Conservation (phyloP, 768 basidiomycete species). For the Royoungia palumana region DNA sequence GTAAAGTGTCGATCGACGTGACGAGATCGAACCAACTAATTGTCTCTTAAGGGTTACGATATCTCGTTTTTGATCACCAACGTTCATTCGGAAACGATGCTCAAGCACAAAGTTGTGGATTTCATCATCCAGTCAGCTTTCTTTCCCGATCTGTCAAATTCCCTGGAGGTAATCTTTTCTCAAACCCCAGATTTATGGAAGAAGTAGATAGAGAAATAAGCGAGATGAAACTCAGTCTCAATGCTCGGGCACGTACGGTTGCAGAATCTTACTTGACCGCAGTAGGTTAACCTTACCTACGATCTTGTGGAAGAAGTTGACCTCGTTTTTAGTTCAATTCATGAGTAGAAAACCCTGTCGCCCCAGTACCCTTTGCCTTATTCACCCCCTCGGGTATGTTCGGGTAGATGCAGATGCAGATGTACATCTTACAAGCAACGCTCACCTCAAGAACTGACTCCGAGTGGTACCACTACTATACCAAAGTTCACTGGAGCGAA, state of each 20-base stretch:
- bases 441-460: constrained; percentile 4
- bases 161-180: neutral
- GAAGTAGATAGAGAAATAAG: constrained; percentile 99
- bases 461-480: constrained; percentile 19
- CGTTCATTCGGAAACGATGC: constrained; percentile 94
- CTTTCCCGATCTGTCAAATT: constrained; percentile 2
- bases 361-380: constrained; percentile 10
- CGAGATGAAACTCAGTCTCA: constrained; percentile 97
- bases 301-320: constrained; percentile 3
- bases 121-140: constrained; percentile 92
- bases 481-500: constrained; percentile 1
- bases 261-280: constrained; percentile 94
- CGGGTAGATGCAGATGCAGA: constrained; percentile 18
- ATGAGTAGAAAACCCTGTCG: constrained; percentile 9
- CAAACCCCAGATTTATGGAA: constrained; percentile 80
- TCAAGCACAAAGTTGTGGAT: constrained; percentile 99
- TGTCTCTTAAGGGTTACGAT: constrained; percentile 79
- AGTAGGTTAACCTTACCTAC: constrained; percentile 45
- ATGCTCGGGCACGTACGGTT: constrained; percentile 93
- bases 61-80: constrained; percentile 99
- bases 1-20: constrained; percentile 42
- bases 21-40: constrained; percentile 13
- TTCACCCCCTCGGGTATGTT: constrained; percentile 10
- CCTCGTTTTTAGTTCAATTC: constrained; percentile 22
- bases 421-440: constrained; percentile 15